Base-by-base conservation (phyloP, 352 stramenopile genomes). In the Phytophthora palmivora region DNA sequence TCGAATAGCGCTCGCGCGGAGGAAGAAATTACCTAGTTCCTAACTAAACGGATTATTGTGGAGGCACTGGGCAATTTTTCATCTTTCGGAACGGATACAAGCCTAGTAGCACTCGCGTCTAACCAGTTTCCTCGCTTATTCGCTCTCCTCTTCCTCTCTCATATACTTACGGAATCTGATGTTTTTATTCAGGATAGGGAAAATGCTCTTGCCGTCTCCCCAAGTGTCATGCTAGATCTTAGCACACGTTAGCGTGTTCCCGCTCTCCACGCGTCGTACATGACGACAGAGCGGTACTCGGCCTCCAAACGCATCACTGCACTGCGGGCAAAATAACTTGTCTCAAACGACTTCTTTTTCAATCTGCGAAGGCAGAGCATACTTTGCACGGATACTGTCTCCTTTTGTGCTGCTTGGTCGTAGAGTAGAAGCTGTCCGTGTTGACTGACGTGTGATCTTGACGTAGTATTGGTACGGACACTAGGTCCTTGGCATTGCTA, bases 311-410 rank as follows among this genome's bases (percentile, higher is more conserved):
- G 9, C 26, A 6, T 50, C 46, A 14, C 33, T 54, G 33, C 32
- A 54, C 1, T 42, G 19, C 4, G 3, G 11, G 8, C 47, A 54
- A 41, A 58, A 41, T 36, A 65, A 39, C 26, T 60, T 0, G 48
- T 61, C 38, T 70, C 53, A 11, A 43, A 48, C 8, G 50, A 58
- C 46, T 38, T 39, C 1, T 21, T 16, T 39, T 56, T 32, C n/a
- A 32, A 19, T 62, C 42, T 6, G 30, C 42, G 9, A 55, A 58
- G 0, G 63, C 43, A 2, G 63, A 71, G 49, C 63, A 71, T 2
- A 68, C 59, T 16, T 63, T 68, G 38, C 59, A 68, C 9, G 57
- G 16, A 24, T 63, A 61, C 26, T 65, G 55, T 9, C 63, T 33
- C 9, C 42, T 36, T 9, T 71, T 66, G 49, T 49, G 15, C 16